phyloP scores from a whole-genome alignment of 2,329 filamentous ascomycete genomes.

The Pyrenochaeta sp. region DNA sequence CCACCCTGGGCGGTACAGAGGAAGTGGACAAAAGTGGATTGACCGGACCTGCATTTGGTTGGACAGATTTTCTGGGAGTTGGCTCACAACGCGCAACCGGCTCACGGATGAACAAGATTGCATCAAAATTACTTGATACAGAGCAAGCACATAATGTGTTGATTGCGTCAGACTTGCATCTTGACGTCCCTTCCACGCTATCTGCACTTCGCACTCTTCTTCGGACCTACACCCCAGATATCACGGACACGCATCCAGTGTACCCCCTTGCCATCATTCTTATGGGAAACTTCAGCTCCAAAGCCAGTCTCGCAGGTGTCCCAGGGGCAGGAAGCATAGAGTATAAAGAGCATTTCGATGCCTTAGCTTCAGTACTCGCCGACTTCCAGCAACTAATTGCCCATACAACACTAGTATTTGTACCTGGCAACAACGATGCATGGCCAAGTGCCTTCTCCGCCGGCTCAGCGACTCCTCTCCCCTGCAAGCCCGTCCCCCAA shows the following conservation, averaged over 20 bases:
- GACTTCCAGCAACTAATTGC: conserved; percentile 85
- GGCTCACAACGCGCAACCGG: conserved; percentile 88
- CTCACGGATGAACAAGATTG: conserved; percentile 80
- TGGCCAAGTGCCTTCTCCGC: conserved; percentile 88
- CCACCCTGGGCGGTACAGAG: conserved; percentile 75
- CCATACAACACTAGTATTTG: conserved; percentile 84
- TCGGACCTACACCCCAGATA: conserved; percentile 67
- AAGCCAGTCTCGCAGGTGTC: conserved; percentile 66
- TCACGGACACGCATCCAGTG: conserved; percentile 63
- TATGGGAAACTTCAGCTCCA: conserved; percentile 79
- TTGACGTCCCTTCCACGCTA: conserved; percentile 83
- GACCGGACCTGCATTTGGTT: conserved; percentile 71
- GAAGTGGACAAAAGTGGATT: conserved; percentile 49
- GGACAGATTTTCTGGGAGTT: conserved; percentile 94
- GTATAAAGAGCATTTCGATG: conserved; percentile 96
- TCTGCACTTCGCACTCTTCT: conserved; percentile 83
- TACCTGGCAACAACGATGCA: conserved; percentile 96
- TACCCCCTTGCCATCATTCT: conserved; percentile 82
- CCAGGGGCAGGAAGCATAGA: conserved; percentile 84
- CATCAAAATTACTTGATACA: conserved; percentile 68
- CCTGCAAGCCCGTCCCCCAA: conserved; percentile 77
- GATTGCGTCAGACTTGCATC: conserved; percentile 84
- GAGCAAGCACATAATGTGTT: conserved; percentile 63
- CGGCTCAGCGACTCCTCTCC: conserved; percentile 74
- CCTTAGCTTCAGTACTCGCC: conserved; percentile 78